Percentiles rank a stretch among this genome's conserved stretches.
phyloP scores from a whole-genome alignment of 352 stramenopile species.

The Stramenopiles sp. region DNA sequence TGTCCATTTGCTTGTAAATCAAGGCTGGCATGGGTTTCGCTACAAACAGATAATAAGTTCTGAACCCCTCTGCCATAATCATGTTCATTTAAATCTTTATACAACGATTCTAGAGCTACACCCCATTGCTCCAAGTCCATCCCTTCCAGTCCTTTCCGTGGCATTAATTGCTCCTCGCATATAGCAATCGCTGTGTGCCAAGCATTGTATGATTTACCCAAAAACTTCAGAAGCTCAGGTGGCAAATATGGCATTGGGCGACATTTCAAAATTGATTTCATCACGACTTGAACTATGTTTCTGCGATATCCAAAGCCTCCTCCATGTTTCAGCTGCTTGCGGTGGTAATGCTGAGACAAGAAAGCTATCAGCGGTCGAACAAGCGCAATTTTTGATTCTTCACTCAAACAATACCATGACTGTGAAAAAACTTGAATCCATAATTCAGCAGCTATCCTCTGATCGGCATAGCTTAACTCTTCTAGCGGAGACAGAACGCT shows the following conservation, averaged over 20 bases:
- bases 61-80: slow-evolving; percentile 51
- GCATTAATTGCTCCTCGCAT: slow-evolving; percentile 56
- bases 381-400: slow-evolving; percentile 38
- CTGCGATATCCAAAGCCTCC: slow-evolving; percentile 30
- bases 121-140: slow-evolving; percentile 55
- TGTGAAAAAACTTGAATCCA: slow-evolving; percentile 45
- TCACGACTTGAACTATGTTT: slow-evolving; percentile 56
- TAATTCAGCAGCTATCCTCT: slow-evolving; percentile 53
- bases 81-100: slow-evolving; percentile 57
- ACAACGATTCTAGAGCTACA: slow-evolving; percentile 52
- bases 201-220: slow-evolving; percentile 53
- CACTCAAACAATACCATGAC: slow-evolving; percentile 20
- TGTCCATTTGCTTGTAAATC: slow-evolving; percentile 52
- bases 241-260: slow-evolving; percentile 43
- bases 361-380: slow-evolving; percentile 44
- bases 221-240: slow-evolving; percentile 50
- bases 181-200: slow-evolving; percentile 45
- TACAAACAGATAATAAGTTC: slow-evolving; percentile 44
- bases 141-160: slow-evolving; percentile 33
- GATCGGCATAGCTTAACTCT: slow-evolving; percentile 46
- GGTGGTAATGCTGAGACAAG: slow-evolving; percentile 60
- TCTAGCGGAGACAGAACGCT: slow-evolving; percentile 30
- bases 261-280: slow-evolving; percentile 45
- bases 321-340: slow-evolving; percentile 47
- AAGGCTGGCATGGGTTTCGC: slow-evolving; percentile 44